Conservation (phyloP, 1,284 basidiomycete species). For the Fomitiporia mediterranea region DNA sequence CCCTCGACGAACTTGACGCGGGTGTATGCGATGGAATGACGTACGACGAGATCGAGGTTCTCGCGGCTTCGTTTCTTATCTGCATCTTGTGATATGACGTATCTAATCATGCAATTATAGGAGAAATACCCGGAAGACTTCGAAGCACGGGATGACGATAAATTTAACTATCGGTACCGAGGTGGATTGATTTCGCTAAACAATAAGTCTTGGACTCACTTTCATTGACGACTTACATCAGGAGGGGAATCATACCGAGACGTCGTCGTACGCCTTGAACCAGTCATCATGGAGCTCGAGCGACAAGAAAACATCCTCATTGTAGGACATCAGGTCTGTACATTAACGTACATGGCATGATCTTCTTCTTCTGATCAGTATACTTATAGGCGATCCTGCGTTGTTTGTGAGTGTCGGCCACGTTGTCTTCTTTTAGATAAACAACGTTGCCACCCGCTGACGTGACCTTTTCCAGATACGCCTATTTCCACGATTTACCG, state of each 20-base stretch:
- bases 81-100: not conserved
- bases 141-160: constrained; percentile 98
- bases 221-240: constrained; percentile 15
- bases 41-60: constrained; percentile 95
- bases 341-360: not conserved
- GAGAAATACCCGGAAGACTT: constrained; percentile 97
- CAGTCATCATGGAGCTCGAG: constrained; percentile 99
- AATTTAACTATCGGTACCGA: constrained; percentile 98
- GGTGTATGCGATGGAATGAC: constrained; percentile 99
- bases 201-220: not conserved
- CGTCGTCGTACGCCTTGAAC: constrained; percentile 93
- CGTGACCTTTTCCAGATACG: constrained; percentile 53
- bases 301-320: constrained; percentile 96
- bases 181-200: constrained; percentile 39
- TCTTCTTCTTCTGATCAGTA: not conserved
- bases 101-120: constrained; percentile 35
- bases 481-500: constrained; percentile 90
- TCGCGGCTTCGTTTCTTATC: constrained; percentile 17
- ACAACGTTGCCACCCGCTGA: not conserved
- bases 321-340: constrained; percentile 85
- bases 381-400: constrained; percentile 74
- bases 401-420: constrained; percentile 61
- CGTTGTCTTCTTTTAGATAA: not conserved
- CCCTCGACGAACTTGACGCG: constrained; percentile 95
- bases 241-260: constrained; percentile 95